Conservation (phyloP, 2,329 filamentous ascomycete genomes). For the Mariannaea elegans region DNA sequence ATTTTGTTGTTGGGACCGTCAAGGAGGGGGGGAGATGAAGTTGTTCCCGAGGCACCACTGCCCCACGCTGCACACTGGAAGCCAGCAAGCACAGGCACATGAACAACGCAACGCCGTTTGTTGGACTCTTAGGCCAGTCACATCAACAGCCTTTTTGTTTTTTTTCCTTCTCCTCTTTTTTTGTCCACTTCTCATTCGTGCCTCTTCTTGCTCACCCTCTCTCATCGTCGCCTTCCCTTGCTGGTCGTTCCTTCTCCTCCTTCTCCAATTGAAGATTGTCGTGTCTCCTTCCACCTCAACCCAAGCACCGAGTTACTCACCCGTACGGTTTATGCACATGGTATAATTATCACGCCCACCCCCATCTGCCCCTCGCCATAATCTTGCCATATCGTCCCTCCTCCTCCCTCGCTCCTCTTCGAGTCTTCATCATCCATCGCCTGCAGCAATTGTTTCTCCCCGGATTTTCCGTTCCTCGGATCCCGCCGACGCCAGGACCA, state of each 20-base stretch:
- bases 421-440: not conserved
- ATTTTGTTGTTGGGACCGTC: not conserved
- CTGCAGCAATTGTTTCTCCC: not conserved
- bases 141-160: too few relatives aligned
- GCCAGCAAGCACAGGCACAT: slow-evolving; percentile 32
- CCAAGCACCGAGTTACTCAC: not conserved
- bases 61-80: slow-evolving; percentile 13
- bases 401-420: too few relatives aligned
- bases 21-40: slow-evolving; percentile 17
- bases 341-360: not conserved
- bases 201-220: not conserved
- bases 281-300: not conserved
- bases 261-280: not conserved
- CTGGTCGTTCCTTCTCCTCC: not conserved
- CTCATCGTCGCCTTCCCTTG: not conserved
- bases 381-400: not conserved
- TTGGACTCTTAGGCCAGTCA: not conserved
- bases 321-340: not conserved
- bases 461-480: not conserved
- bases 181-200: not conserved
- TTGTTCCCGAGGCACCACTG: slow-evolving; percentile 4
- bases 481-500: not conserved
- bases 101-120: slow-evolving; percentile 26
- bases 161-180: not conserved
- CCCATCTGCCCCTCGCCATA: slow-evolving; percentile 1